These are phyloP conservation scores for Mortierella sp. DNA, from an alignment of 371 early-diverging fungal species.

Conservation along the genomic window DNA sequence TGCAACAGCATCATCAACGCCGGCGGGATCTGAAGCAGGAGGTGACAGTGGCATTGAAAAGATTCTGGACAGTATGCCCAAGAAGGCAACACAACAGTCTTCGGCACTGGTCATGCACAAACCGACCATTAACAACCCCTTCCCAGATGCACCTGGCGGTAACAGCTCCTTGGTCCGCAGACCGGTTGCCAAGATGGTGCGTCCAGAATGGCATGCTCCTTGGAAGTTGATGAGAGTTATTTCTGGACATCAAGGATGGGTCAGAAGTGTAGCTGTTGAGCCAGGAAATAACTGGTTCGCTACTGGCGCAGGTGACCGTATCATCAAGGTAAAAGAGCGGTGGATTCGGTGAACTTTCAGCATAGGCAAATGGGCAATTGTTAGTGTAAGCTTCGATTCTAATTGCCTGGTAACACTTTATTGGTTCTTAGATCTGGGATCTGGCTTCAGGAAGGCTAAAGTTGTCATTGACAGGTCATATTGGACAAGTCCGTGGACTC, in stretches of 20 bases:
- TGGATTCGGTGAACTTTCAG: neutral
- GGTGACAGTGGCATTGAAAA: constrained; percentile 57
- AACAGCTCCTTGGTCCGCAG: constrained; percentile 72
- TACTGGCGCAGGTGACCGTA: constrained; percentile 95
- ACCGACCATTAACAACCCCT: constrained; percentile 55
- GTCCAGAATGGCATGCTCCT: constrained; percentile 97
- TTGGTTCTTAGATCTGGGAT: constrained; percentile 88
- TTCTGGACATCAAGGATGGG: constrained; percentile 98
- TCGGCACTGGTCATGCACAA: constrained; percentile 60
- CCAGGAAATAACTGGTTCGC: constrained; percentile 98
- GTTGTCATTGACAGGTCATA: constrained; percentile 96
- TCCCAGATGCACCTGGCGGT: constrained; percentile 67
- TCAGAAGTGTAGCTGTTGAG: constrained; percentile 93
- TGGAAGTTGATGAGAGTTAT: constrained; percentile 98
- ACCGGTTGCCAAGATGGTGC: constrained; percentile 67
- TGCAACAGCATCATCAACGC: constrained; percentile 14
- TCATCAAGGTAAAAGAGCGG: constrained; percentile 84
- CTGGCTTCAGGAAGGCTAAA: constrained; percentile 96
- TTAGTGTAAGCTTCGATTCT: neutral
- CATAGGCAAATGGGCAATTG: too few relatives aligned
- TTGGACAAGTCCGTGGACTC: constrained; percentile 94
- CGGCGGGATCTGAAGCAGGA: constrained; percentile 36
- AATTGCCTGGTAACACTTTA: neutral
- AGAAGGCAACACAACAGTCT: constrained; percentile 41
- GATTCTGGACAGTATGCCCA: constrained; percentile 59